Evolutionary conservation across 78 protist genomes (phyloP), one percentile per base, ranked within the genome.

Genomic region (Dictyostelium firmibasis): DNA sequence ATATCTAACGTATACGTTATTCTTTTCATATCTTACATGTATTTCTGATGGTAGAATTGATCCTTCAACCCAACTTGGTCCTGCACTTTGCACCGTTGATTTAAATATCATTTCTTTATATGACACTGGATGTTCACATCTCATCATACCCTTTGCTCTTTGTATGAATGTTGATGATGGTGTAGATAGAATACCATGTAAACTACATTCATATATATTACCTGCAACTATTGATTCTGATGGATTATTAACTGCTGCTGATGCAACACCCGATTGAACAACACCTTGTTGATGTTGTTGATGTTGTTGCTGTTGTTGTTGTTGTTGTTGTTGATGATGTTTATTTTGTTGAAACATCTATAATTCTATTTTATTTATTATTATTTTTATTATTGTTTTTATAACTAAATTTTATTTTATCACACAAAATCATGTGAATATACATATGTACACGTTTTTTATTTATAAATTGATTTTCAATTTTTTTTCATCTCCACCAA

Each of bases 71-170:
- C 94, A 89, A 27, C 41, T 25, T 23, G 94, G 94, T 1, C 94
- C 94, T 2, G 76, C 64, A 18, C 87, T 69, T 29, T 76, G 85
- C 2, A 89, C 78, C 3, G 94, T 89, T 13, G 94, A 38, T 64
- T 70, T 60, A 72, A 64, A 89, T 9, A 89, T 57, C 53, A 75
- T 89, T 13, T 89, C 94, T 69, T 81, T 89, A 23, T 81, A 89
- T 4, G 70, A 69, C 10, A 89, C 38, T 27, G 41, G 72, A 25
- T 78, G 88, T 13, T 89, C 94, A n/a, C 50, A 25, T 78, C 94
- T 69, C 94, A 89, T 89, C 94, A 89, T 89, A 18, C 94, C 94
- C 25, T 81, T 89, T 29, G 83, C 94, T 41, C 94, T 69, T 60
- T 89, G 88, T 64, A 89, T 57, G 35, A 89, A 89, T 18, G 75